Conservation (phyloP, 768 basidiomycete genomes). For the Russula foetens region DNA sequence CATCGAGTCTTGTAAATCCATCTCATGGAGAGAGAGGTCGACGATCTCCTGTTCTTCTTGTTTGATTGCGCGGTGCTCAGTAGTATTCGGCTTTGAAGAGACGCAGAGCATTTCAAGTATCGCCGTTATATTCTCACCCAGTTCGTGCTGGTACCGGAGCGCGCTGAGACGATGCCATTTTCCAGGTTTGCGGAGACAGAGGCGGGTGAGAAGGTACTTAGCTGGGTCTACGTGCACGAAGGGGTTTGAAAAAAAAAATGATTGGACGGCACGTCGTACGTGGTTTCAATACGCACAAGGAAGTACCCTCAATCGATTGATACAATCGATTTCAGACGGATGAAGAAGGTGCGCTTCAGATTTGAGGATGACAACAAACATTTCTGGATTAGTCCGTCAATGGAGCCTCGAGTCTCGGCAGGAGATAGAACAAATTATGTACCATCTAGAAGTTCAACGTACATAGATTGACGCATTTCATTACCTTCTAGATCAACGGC, state of each 20-base stretch:
- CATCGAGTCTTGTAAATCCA: slow-evolving; percentile 4
- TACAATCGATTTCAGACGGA: slow-evolving; percentile 36
- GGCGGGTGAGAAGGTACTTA: slow-evolving; percentile 53
- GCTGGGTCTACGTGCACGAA: slow-evolving; percentile 36
- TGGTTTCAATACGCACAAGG: slow-evolving; percentile 37
- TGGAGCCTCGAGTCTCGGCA: background rate
- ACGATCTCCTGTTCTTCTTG: slow-evolving; percentile 28
- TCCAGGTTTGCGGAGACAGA: slow-evolving; percentile 51
- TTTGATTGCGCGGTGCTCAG: slow-evolving; percentile 12
- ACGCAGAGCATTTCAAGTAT: slow-evolving; percentile 41
- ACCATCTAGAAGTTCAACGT: slow-evolving; percentile 38
- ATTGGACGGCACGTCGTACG: background rate
- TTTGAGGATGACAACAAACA: slow-evolving; percentile 43
- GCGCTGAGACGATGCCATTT: slow-evolving; percentile 44
- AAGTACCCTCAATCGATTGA: slow-evolving; percentile 36
- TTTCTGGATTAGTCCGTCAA: slow-evolving; percentile 33
- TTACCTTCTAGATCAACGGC: slow-evolving; percentile 6
- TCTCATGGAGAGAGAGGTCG: slow-evolving; percentile 31
- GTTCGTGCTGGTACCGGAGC: slow-evolving; percentile 36
- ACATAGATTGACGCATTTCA: slow-evolving; percentile 30
- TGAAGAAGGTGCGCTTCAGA: slow-evolving; percentile 47
- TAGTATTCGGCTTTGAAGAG: slow-evolving; percentile 13
- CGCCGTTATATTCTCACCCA: slow-evolving; percentile 33
- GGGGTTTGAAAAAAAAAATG: background rate
- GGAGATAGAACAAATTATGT: background rate